Conservation (phyloP, 805 yeast species). For the Wickerhamiella dianesei region DNA sequence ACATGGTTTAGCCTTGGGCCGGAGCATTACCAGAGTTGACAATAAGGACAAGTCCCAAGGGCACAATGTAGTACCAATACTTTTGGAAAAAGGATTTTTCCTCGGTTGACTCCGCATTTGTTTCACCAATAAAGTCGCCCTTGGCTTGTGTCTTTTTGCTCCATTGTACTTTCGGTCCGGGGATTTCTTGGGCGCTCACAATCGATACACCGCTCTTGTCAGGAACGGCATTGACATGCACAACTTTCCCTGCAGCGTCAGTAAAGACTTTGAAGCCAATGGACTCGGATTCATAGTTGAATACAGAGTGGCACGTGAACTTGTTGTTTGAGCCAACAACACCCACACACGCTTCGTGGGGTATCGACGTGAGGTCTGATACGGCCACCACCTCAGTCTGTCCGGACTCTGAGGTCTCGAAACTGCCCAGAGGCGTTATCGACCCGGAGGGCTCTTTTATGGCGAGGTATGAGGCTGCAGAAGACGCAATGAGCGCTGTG, state of each 20-base stretch:
- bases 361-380: background rate
- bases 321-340: background rate
- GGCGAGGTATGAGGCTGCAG: background rate
- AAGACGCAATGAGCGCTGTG: background rate
- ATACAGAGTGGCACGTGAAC: background rate
- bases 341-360: background rate
- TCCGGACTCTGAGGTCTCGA: background rate
- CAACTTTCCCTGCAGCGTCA: conserved; percentile 4
- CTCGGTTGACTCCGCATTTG: conserved; percentile 1
- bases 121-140: conserved; percentile 23
- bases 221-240: conserved; percentile 1
- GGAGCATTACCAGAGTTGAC: conserved; percentile 1
- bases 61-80: conserved; percentile 14
- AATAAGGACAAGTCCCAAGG: conserved; percentile 5
- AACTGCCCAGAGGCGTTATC: background rate
- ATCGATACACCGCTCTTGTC: background rate
- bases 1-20: conserved; percentile 1
- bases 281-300: background rate
- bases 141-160: background rate
- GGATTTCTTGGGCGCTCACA: background rate
- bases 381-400: background rate
- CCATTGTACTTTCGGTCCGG: background rate
- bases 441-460: background rate
- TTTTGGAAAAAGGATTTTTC: conserved; percentile 11
- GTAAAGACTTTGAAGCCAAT: background rate